These are phyloP conservation scores for Aspergillus luchuensis DNA, from an alignment of 2,329 filamentous ascomycete genomes.

Conservation along the genomic window DNA sequence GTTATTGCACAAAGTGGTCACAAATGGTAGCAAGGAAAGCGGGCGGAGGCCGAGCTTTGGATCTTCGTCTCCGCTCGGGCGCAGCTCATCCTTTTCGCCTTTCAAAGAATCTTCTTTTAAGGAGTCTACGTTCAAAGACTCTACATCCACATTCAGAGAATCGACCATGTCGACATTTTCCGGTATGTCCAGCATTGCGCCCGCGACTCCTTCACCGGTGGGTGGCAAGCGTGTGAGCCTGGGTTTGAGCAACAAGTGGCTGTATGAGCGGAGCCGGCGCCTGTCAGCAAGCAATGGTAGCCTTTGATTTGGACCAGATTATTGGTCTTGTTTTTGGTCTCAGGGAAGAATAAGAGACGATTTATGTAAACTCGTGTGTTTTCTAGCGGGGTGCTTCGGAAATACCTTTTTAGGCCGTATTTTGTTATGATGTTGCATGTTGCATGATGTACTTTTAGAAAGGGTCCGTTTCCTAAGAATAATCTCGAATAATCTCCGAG, in stretches of 20 bases:
- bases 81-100: slow-evolving; percentile 37
- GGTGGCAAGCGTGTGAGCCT: slow-evolving; percentile 70
- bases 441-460: slow-evolving; percentile 2
- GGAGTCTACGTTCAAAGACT: background rate
- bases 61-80: slow-evolving; percentile 48
- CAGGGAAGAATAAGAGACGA: slow-evolving; percentile 9
- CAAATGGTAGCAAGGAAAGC: slow-evolving; percentile 40
- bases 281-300: slow-evolving; percentile 42
- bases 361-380: slow-evolving; percentile 13
- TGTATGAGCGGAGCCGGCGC: slow-evolving; percentile 75
- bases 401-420: slow-evolving; percentile 1
- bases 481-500: background rate
- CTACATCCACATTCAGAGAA: slow-evolving; percentile 18
- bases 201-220: slow-evolving; percentile 69
- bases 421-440: background rate
- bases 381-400: slow-evolving; percentile 6
- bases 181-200: slow-evolving; percentile 50
- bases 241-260: slow-evolving; percentile 87
- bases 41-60: slow-evolving; percentile 56
- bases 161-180: slow-evolving; percentile 11
- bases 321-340: background rate
- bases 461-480: no score
- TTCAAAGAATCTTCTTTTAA: slow-evolving; percentile 32
- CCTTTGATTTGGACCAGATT: slow-evolving; percentile 10
- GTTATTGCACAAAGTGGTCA: slow-evolving; percentile 69